Evolutionary conservation across 2,329 filamentous ascomycete species (phyloP).

Genomic region (Cercospora janseana): DNA sequence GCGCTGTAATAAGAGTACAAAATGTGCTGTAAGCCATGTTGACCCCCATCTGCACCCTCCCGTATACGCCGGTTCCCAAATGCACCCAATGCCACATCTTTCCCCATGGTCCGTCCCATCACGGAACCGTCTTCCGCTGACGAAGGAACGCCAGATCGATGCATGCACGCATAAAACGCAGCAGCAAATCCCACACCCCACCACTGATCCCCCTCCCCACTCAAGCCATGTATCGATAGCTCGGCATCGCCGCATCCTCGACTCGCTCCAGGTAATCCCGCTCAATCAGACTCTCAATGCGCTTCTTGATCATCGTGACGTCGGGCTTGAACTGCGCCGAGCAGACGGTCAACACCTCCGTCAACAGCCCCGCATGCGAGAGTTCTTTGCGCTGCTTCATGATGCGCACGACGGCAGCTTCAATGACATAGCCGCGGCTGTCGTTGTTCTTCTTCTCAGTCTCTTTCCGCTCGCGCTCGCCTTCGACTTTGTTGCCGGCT

Average conservation of each 20-base stretch:
- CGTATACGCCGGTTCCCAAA: too few relatives aligned
- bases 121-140: too few relatives aligned
- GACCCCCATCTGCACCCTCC: neutral
- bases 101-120: too few relatives aligned
- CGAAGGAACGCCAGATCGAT: constrained; percentile 8
- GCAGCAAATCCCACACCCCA: neutral
- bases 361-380: constrained; percentile 65
- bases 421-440: constrained; percentile 67
- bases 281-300: constrained; percentile 74
- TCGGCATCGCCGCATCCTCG: constrained; percentile 61
- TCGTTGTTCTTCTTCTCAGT: constrained; percentile 76
- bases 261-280: constrained; percentile 76
- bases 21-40: constrained; percentile 1
- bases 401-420: constrained; percentile 75
- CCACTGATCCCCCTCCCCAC: too few relatives aligned
- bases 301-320: constrained; percentile 73
- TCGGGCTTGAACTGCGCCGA: constrained; percentile 71
- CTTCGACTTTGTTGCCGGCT: constrained; percentile 80
- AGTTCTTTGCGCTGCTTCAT: constrained; percentile 84
- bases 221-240: constrained; percentile 67
- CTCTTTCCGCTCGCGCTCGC: constrained; percentile 61
- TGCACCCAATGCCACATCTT: neutral
- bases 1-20: too few relatives aligned
- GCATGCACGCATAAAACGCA: constrained; percentile 2
- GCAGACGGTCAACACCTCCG: constrained; percentile 70